Evolutionary conservation across 768 basidiomycete species (phyloP).

Genomic region (Guyanaporus albipodus): DNA sequence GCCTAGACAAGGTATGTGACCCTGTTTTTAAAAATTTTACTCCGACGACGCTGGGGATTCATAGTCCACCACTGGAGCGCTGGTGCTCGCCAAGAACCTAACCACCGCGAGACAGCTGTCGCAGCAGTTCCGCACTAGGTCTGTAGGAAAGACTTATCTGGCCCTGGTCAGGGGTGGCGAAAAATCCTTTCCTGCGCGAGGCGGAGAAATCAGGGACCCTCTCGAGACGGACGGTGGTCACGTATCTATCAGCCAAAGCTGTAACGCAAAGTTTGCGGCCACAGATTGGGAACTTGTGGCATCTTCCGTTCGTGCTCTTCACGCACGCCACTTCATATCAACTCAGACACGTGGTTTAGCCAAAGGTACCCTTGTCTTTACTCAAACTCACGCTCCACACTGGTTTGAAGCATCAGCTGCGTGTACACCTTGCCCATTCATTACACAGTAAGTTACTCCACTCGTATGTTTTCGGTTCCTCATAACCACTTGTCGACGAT

Average conservation of each 20-base stretch:
- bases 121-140: constrained; percentile 48
- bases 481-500: constrained; percentile 10
- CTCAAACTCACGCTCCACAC: constrained; percentile 54
- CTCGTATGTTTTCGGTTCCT: not conserved
- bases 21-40: not conserved
- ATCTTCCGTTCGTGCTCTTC: constrained; percentile 47
- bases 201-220: constrained; percentile 41
- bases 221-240: constrained; percentile 43
- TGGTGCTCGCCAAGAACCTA: constrained; percentile 50
- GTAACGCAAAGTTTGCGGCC: constrained; percentile 32
- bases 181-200: constrained; percentile 39
- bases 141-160: constrained; percentile 56
- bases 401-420: constrained; percentile 67
- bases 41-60: not conserved
- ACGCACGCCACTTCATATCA: constrained; percentile 15
- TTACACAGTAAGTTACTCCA: constrained; percentile 39
- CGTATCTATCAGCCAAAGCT: constrained; percentile 32
- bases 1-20: constrained; percentile 58
- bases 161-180: constrained; percentile 56
- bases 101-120: constrained; percentile 45
- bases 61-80: constrained; percentile 60
- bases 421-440: constrained; percentile 56
- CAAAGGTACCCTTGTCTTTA: constrained; percentile 48
- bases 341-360: constrained; percentile 32
- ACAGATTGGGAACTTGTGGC: constrained; percentile 56